A percentile compares a stretch with the other conserved stretches of the same genome.
Evolutionary conservation across 2,329 filamentous ascomycete species (phyloP).

Genomic region (Paramyrothecium sp.): DNA sequence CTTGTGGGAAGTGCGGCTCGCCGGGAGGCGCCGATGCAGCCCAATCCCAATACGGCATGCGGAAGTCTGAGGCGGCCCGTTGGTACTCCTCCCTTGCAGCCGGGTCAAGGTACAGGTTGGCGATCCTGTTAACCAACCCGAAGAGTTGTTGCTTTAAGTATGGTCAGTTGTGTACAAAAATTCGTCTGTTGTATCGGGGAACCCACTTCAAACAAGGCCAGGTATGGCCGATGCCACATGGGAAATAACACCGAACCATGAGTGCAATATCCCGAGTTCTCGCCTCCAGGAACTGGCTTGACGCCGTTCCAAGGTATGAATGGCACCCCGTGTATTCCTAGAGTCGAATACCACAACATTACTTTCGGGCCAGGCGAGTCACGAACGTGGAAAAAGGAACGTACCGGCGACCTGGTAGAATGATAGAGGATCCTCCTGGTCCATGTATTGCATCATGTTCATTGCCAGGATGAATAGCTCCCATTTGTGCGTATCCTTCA

Average conservation of each 20-base stretch:
- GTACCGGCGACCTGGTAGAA: slow-evolving; percentile 78
- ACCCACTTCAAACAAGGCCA: slow-evolving; percentile 58
- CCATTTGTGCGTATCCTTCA: slow-evolving; percentile 64
- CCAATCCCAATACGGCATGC: slow-evolving; percentile 62
- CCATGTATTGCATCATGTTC: slow-evolving; percentile 66
- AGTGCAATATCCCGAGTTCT: slow-evolving; percentile 69
- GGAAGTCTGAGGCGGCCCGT: slow-evolving; percentile 48
- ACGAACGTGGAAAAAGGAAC: slow-evolving; percentile 16
- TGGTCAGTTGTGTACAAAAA: slow-evolving; percentile 15
- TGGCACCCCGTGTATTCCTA: slow-evolving; percentile 80
- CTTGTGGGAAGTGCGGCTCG: slow-evolving; percentile 43
- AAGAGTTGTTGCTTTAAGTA: slow-evolving; percentile 33
- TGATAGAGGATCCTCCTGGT: slow-evolving; percentile 63
- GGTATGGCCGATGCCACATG: slow-evolving; percentile 81
- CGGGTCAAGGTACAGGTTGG: slow-evolving; percentile 44
- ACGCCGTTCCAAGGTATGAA: slow-evolving; percentile 55
- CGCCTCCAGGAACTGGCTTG: slow-evolving; percentile 46
- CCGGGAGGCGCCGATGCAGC: slow-evolving; percentile 46
- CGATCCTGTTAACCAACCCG: slow-evolving; percentile 39
- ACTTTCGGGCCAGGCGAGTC: too few species aligned
- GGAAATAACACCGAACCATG: slow-evolving; percentile 76
- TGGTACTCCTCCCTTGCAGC: slow-evolving; percentile 48
- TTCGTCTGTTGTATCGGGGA: background rate
- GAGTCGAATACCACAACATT: background rate
- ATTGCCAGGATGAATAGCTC: slow-evolving; percentile 76